Evolutionary conservation across 352 stramenopile genomes (phyloP), one percentile per base, ranked within the genome.

Genomic region (Pythium insidiosum): DNA sequence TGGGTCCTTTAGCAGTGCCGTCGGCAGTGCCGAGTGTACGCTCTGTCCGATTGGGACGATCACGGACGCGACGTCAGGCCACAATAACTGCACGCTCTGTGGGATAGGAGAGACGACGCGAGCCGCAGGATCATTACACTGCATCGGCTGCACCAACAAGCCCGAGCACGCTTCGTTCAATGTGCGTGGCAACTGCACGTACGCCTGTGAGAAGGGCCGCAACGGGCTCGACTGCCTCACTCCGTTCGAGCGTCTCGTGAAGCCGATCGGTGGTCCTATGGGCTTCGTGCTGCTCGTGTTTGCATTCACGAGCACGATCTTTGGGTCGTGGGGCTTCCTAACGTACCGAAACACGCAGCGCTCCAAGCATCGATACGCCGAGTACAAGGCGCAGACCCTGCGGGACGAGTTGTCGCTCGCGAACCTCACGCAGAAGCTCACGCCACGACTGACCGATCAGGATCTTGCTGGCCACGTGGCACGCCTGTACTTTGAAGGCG

Each of bases 191-290:
- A 85, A 86, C 26, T 93, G 81, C 45, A 81, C 71, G 9, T 93
- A 93, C 43, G 76, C 73, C 1, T 93, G 81, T 33, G 74, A 74
- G 24, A 90, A 89, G 47, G 81, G 81, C 0, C 73, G 76, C 6
- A 88, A 71, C 25, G 81, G 77, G 5, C 55, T 89, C 0, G 72
- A 89, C 45, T 93, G 81, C 42, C 58, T 91, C 30, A 93, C 81
- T 1, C 81, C 81, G 1, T 93, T 93, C 40, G 81, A 93, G 50
- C 67, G 73, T 1, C 69, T 93, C 20, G 61, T 89, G 21, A 78
- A 89, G 43, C 78, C 78, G 20, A 87, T 93, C 35, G 81, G 78
- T 35, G 81, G 81, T 4, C 66, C 72, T 4, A 36, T 93, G 4
- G 75, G 75, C 19, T 93, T 93, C 51, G 64, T 83, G 11, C 48